Evolutionary conservation across 1,284 basidiomycete genomes (phyloP).

Genomic region (Earliella scabrosa): DNA sequence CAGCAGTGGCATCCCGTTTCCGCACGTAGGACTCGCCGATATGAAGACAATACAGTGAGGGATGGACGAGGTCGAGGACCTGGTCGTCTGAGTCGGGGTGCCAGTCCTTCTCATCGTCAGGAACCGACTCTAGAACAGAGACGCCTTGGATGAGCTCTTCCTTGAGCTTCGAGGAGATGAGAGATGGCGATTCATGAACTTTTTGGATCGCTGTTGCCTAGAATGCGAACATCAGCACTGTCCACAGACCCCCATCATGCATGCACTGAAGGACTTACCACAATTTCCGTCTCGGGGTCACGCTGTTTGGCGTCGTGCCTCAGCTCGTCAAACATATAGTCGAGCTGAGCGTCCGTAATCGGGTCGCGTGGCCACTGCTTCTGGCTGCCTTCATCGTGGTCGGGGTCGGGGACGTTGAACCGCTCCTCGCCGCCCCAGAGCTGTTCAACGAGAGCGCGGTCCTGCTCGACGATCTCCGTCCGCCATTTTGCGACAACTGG

Average conservation of each 20-base stretch:
- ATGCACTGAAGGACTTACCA: constrained; percentile 21
- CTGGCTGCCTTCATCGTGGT: background rate
- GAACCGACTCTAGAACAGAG: constrained; percentile 1
- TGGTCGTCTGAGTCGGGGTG: constrained; percentile 6
- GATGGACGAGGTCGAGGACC: constrained; percentile 12
- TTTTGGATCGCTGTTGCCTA: background rate
- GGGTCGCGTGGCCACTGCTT: constrained; percentile 9
- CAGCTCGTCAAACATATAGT: constrained; percentile 10
- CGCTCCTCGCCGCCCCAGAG: constrained; percentile 2
- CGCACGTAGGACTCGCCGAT: background rate
- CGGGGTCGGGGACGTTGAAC: too few relatives aligned
- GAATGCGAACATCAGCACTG: background rate
- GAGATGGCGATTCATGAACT: constrained; percentile 1
- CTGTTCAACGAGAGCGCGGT: background rate
- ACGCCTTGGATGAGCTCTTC: background rate
- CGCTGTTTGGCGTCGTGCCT: background rate
- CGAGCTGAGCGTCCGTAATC: constrained; percentile 4
- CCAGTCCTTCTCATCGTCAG: constrained; percentile 10
- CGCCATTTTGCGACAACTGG: constrained; percentile 20
- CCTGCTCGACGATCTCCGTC: constrained; percentile 19
- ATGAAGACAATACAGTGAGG: constrained; percentile 8
- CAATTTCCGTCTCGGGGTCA: constrained; percentile 22
- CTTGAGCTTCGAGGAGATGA: background rate
- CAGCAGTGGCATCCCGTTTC: too few relatives aligned
- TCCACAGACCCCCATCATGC: too few relatives aligned